Evolutionary conservation across 805 yeast genomes (phyloP), one percentile per base, ranked within the genome.

Genomic region (Suhomyces pyralidae): DNA sequence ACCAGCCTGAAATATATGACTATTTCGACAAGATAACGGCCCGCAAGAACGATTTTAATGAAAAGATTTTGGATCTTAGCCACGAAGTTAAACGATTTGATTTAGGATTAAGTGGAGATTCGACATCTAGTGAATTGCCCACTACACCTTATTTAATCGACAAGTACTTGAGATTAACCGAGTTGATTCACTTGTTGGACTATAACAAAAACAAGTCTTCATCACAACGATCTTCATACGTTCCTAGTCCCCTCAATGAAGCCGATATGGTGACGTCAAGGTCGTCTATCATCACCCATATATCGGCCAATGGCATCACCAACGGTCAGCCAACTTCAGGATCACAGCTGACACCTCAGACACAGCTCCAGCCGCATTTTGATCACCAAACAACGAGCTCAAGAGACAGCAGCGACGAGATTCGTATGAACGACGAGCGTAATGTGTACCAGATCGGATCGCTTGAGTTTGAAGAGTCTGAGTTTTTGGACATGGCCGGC

Each of bases 21-120:
- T 93, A 89, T 69, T 81, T 87, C 59, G 89, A 83, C 62, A 82
- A 81, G 53, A 77, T 92, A 28, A 86, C 96, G 0, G 84, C 85
- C 4, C 73, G 88, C 51, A 85, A 83, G 59, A 69, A 85, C 60
- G 93, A 85, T 59, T 85, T 85, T 63, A 79, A 79, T 48, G 82
- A 81, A 40, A 85, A 81, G 62, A 66, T 73, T 7, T 68, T 86
- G 55, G 83, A 81, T 48, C 69, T 86, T 58, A 78, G 84, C 52
- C 80, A 81, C 56, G 79, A 77, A 40, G 77, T 82, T 24, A 80
- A 81, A 51, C 70, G 88, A 53, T 82, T 85, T 24, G 84, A 82
- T 56, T 65, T 79, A 51, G 80, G 81, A n/a, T 74, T 82, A 38
- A 74, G 85, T n/a, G 73, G 67, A 25, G 77, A 76, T 36, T 74